Percentiles rank a stretch among this genome's conserved stretches.
phyloP scores from a whole-genome alignment of 768 basidiomycete species.

The Leccinum barrowsii region DNA sequence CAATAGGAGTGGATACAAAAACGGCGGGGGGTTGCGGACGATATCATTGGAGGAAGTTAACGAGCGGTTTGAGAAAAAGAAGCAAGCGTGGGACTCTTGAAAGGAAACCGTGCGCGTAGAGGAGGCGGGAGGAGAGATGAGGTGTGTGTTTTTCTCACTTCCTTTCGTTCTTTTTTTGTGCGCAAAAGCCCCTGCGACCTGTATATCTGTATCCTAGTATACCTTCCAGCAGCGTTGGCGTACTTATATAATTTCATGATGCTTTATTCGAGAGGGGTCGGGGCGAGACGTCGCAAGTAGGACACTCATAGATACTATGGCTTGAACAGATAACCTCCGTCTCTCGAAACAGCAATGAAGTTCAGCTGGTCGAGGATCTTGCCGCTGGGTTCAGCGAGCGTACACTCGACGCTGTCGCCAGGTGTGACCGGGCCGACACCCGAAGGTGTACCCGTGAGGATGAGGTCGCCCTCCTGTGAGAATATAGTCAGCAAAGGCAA shows the following conservation, averaged over 20 bases:
- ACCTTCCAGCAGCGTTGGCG: constrained; percentile 10
- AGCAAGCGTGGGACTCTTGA: constrained; percentile 16
- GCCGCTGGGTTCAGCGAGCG: constrained; percentile 52
- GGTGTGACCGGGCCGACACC: constrained; percentile 79
- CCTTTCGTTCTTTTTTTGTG: not conserved
- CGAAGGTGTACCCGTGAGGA: constrained; percentile 88
- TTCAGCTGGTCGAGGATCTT: constrained; percentile 58
- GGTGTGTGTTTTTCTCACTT: not conserved
- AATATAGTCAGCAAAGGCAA: not conserved
- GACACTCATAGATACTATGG: constrained; percentile 14
- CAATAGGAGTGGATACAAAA: constrained; percentile 10
- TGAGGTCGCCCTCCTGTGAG: constrained; percentile 80
- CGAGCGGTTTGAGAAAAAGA: constrained; percentile 20
- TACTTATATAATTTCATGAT: constrained; percentile 10
- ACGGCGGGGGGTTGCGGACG: constrained; percentile 19
- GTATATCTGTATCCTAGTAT: constrained; percentile 16
- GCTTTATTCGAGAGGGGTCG: not conserved
- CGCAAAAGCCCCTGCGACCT: not conserved
- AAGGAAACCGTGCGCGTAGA: not conserved
- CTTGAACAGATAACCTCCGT: constrained; percentile 65
- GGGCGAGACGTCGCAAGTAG: not conserved
- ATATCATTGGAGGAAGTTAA: constrained; percentile 28
- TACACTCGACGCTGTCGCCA: constrained; percentile 78
- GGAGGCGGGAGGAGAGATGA: not conserved
- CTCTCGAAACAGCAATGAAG: constrained; percentile 62